phyloP scores from a whole-genome alignment of 768 basidiomycete genomes.

The Albatrellus ellisii region DNA sequence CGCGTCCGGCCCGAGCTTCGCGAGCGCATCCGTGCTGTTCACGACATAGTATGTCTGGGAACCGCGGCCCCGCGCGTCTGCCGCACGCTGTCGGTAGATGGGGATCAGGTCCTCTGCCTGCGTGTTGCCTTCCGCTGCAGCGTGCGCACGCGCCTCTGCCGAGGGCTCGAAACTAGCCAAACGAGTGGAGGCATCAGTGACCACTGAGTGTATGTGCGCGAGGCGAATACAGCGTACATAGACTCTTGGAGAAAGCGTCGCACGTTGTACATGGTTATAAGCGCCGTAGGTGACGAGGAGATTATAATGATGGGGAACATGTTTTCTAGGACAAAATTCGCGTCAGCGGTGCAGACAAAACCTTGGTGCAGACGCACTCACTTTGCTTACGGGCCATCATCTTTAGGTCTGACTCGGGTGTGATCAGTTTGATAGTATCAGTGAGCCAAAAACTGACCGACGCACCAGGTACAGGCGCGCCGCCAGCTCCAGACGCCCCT shows the following conservation, averaged over 20 bases:
- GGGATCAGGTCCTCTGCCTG: slow-evolving; percentile 74
- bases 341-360: background rate
- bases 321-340: slow-evolving; percentile 33
- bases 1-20: slow-evolving; percentile 84
- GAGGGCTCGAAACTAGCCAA: slow-evolving; percentile 46
- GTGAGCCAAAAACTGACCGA: background rate
- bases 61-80: slow-evolving; percentile 50
- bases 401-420: slow-evolving; percentile 32
- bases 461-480: slow-evolving; percentile 25
- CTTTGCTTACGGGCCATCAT: slow-evolving; percentile 58
- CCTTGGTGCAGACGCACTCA: slow-evolving; percentile 22
- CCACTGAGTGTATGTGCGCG: background rate
- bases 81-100: slow-evolving; percentile 76
- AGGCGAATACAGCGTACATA: slow-evolving; percentile 26
- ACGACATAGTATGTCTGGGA: slow-evolving; percentile 67
- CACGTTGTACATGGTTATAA: slow-evolving; percentile 98
- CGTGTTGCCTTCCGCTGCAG: slow-evolving; percentile 55
- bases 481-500: slow-evolving; percentile 25
- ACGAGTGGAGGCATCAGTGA: background rate
- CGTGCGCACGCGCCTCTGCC: slow-evolving; percentile 57
- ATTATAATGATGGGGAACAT: slow-evolving; percentile 95
- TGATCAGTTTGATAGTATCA: background rate
- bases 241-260: slow-evolving; percentile 88
- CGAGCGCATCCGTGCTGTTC: slow-evolving; percentile 83
- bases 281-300: slow-evolving; percentile 86